phyloP scores from a whole-genome alignment of 345 rosid species.

The Crucihimalaya himalaica region DNA sequence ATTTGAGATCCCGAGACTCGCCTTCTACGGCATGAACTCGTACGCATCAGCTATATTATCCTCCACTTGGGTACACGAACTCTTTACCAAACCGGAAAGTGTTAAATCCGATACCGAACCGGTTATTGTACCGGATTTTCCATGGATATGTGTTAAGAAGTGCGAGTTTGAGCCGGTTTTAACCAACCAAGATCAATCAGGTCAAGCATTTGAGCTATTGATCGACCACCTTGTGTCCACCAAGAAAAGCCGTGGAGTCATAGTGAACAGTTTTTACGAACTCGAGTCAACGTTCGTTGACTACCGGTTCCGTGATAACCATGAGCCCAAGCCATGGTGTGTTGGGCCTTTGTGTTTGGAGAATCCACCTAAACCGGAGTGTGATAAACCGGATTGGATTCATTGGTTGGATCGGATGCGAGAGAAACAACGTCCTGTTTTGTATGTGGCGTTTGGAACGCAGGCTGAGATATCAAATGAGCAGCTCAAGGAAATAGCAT shows the following conservation, averaged over 20 bases:
- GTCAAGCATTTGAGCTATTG: constrained; percentile 2
- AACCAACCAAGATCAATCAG: constrained; percentile 21
- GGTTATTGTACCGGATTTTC: constrained; percentile 50
- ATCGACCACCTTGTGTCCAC: not conserved
- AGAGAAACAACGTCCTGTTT: constrained; percentile 46
- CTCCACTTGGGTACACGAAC: not conserved
- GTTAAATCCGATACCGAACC: constrained; percentile 46
- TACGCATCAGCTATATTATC: constrained; percentile 23
- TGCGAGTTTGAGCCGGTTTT: constrained; percentile 36
- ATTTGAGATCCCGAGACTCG: constrained; percentile 56
- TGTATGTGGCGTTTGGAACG: constrained; percentile 77
- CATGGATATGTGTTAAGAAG: constrained; percentile 56
- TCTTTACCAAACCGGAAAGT: constrained; percentile 24
- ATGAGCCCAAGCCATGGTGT: constrained; percentile 41
- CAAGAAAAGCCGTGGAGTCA: constrained; percentile 42
- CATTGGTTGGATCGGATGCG: constrained; percentile 59
- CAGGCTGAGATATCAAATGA: constrained; percentile 55
- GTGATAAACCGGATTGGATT: constrained; percentile 49
- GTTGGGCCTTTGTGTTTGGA: constrained; percentile 62
- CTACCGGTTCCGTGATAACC: constrained; percentile 12
- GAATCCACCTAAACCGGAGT: constrained; percentile 1
- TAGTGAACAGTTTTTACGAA: constrained; percentile 62
- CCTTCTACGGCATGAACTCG: constrained; percentile 50
- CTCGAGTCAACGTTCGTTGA: constrained; percentile 58
- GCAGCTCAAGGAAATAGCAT: constrained; percentile 57